phyloP scores from a whole-genome alignment of 2,329 filamentous ascomycete species.

The Colletotrichum coccodes region DNA sequence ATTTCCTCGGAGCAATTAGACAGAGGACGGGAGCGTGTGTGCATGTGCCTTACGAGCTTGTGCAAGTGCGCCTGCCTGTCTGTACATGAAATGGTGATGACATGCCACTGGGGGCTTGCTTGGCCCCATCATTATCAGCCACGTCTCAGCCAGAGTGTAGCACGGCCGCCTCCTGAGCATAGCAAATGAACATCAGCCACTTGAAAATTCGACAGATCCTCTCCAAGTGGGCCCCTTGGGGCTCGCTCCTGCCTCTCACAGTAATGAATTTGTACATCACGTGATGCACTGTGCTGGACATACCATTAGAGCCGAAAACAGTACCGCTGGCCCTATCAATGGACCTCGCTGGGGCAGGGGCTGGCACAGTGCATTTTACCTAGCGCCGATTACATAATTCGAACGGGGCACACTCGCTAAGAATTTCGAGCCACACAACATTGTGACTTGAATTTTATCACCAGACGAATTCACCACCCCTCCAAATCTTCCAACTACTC shows the following conservation, averaged over 20 bases:
- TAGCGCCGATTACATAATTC: slow-evolving; percentile 24
- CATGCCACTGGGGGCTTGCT: background rate
- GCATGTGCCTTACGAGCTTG: no score
- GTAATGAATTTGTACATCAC: background rate
- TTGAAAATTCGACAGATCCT: background rate
- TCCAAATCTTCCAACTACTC: slow-evolving; percentile 54
- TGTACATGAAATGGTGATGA: no score
- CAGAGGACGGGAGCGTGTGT: background rate
- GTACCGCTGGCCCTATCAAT: background rate
- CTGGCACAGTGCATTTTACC: background rate
- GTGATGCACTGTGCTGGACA: background rate
- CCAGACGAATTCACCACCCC: slow-evolving; percentile 45
- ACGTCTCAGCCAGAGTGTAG: no score
- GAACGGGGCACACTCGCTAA: slow-evolving; percentile 33
- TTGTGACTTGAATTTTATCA: slow-evolving; percentile 43
- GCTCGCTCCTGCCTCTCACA: background rate
- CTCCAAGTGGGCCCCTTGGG: background rate
- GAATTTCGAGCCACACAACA: slow-evolving; percentile 40
- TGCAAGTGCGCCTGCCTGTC: background rate
- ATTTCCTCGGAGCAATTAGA: background rate
- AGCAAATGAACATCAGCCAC: background rate
- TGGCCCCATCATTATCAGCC: no score
- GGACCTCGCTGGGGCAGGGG: slow-evolving; percentile 14
- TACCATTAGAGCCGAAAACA: background rate
- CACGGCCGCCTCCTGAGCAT: no score